Percentiles rank a stretch among this genome's conserved stretches.
phyloP scores from a whole-genome alignment of 768 basidiomycete genomes.

The Psilocybe sp. region DNA sequence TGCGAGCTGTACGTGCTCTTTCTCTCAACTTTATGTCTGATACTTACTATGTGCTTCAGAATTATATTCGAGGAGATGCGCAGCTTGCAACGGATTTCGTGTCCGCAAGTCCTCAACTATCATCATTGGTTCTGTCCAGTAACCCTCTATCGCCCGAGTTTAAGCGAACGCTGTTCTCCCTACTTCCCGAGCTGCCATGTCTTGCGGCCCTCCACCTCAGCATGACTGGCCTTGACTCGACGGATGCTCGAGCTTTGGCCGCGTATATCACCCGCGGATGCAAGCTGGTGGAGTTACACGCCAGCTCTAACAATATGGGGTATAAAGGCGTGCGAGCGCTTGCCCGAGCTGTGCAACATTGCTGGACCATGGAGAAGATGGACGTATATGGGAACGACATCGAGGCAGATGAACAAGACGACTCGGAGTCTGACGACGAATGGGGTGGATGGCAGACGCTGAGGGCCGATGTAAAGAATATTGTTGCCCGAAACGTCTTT shows the following conservation, averaged over 20 bases:
- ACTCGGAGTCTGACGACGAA: not conserved
- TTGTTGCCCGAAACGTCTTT: slow-evolving; percentile 11
- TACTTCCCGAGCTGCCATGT: slow-evolving; percentile 7
- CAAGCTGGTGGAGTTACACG: slow-evolving; percentile 10
- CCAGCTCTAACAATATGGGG: slow-evolving; percentile 15
- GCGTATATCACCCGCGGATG: slow-evolving; percentile 10
- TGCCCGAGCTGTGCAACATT: slow-evolving; percentile 7
- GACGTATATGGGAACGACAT: slow-evolving; percentile 13
- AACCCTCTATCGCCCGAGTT: slow-evolving; percentile 16
- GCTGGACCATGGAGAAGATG: slow-evolving; percentile 16
- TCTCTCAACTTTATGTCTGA: not conserved
- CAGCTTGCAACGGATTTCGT: slow-evolving; percentile 11
- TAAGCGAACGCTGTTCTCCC: slow-evolving; percentile 9
- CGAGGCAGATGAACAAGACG: not conserved
- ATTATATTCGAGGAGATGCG: slow-evolving; percentile 12
- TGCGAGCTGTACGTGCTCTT: slow-evolving; percentile 9
- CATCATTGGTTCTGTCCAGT: slow-evolving; percentile 9
- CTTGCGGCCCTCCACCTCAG: slow-evolving; percentile 9
- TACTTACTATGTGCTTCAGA: slow-evolving; percentile 5
- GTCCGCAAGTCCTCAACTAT: not conserved
- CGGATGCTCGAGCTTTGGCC: slow-evolving; percentile 7
- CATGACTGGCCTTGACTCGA: slow-evolving; percentile 9
- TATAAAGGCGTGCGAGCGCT: slow-evolving; percentile 11
- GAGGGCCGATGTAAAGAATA: slow-evolving; percentile 5
- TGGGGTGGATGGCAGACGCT: slow-evolving; percentile 9